These are phyloP conservation scores for Astrothelium subdiscretum DNA, from an alignment of 495 filamentous ascomycete species.

Conservation along the genomic window DNA sequence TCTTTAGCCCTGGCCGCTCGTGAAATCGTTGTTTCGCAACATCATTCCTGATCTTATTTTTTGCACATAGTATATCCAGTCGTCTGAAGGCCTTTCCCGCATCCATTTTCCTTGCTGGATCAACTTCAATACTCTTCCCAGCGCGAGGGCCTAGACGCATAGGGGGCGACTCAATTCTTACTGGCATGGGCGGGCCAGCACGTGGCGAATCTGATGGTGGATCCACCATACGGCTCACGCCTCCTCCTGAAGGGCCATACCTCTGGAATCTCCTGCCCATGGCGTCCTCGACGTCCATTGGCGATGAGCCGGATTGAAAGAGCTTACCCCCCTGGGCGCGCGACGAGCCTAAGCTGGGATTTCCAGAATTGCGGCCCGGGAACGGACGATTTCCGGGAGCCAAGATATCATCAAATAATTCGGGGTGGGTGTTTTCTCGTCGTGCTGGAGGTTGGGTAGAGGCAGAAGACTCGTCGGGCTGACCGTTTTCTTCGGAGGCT, in stretches of 20 bases:
- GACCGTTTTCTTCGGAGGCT: background rate
- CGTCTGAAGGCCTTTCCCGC: conserved; percentile 41
- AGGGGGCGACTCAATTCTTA: conserved; percentile 8
- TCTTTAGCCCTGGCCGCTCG: conserved; percentile 60
- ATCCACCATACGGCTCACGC: conserved; percentile 7
- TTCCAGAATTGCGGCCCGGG: background rate
- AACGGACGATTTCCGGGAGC: background rate
- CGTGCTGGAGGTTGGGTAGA: background rate
- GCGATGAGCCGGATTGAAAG: background rate
- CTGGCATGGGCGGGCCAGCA: background rate
- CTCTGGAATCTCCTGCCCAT: background rate
- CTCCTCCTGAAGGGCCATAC: too few relatives aligned
- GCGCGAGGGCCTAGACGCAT: conserved; percentile 7
- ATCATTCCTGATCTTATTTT: conserved; percentile 45
- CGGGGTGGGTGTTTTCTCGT: background rate
- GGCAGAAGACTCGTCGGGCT: background rate
- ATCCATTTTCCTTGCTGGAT: conserved; percentile 34
- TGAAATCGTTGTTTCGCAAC: conserved; percentile 47
- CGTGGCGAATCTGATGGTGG: background rate
- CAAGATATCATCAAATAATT: background rate
- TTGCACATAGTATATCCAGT: conserved; percentile 34
- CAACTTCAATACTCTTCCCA: conserved; percentile 48
- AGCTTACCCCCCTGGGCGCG: background rate
- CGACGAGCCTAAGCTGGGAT: background rate
- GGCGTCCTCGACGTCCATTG: background rate